Conservation (phyloP, 1,139 yeast genomes). For the Protomyces pachydermus region DNA sequence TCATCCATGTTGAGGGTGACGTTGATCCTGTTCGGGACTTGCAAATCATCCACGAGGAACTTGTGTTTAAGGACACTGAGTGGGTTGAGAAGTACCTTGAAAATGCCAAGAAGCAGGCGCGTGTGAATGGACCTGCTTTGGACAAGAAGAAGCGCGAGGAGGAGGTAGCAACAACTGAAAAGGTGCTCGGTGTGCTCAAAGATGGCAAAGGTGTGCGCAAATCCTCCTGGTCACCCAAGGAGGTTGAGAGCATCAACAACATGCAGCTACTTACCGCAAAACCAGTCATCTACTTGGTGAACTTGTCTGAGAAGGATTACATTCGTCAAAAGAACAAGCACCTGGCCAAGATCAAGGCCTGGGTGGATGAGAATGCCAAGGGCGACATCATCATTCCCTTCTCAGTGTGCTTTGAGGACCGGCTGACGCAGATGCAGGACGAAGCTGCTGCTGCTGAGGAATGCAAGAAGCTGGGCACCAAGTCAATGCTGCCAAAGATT, state of each 20-base stretch:
- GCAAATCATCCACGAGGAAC: conserved; percentile 84
- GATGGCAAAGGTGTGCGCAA: conserved; percentile 76
- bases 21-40: conserved; percentile 94
- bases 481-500: conserved; percentile 83
- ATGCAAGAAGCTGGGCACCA: conserved; percentile 78
- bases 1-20: conserved; percentile 96
- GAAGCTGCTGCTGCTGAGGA: conserved; percentile 92
- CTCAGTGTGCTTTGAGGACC: conserved; percentile 89
- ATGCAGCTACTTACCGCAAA: conserved; percentile 84
- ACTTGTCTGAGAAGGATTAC: conserved; percentile 89
- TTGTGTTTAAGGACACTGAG: conserved; percentile 94
- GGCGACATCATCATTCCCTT: conserved; percentile 94
- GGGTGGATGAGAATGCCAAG: conserved; percentile 92
- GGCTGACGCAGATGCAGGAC: conserved; percentile 77
- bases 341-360: conserved; percentile 82
- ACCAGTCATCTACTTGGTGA: conserved; percentile 91
- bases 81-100: conserved; percentile 88
- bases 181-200: conserved; percentile 69
- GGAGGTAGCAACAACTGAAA: conserved; percentile 76
- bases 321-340: conserved; percentile 97
- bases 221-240: conserved; percentile 82
- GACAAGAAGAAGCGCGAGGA: conserved; percentile 94
- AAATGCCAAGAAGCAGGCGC: conserved; percentile 76
- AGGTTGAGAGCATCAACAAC: conserved; percentile 80
- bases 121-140: conserved; percentile 91